Percentiles rank a stretch among this genome's conserved stretches.
These are phyloP conservation scores for Venturia effusa DNA, from an alignment of 2,329 filamentous ascomycete genomes.

Conservation along the genomic window DNA sequence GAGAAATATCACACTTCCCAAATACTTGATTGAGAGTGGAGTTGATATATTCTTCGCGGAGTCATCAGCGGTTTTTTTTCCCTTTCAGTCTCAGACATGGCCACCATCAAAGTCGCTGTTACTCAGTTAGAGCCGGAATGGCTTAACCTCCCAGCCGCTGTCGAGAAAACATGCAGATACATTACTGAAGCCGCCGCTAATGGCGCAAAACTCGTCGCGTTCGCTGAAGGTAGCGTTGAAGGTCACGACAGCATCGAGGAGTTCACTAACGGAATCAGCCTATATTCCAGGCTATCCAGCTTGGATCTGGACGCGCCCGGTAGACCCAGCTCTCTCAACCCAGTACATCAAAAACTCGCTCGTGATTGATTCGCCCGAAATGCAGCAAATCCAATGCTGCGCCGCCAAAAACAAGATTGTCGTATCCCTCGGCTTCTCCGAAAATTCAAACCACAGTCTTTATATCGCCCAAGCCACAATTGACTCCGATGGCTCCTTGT, in stretches of 20 bases:
- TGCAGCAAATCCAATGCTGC: conserved; percentile 29
- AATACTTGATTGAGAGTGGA: neutral
- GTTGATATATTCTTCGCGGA: neutral
- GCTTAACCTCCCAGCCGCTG: conserved; percentile 45
- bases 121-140: conserved; percentile 50
- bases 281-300: conserved; percentile 36
- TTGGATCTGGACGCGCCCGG: conserved; percentile 27
- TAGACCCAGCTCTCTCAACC: conserved; percentile 29
- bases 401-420: conserved; percentile 24
- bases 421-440: conserved; percentile 30
- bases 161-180: conserved; percentile 46
- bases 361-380: conserved; percentile 28
- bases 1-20: neutral
- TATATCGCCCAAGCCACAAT: conserved; percentile 32
- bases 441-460: conserved; percentile 27
- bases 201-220: conserved; percentile 36
- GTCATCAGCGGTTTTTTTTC: neutral
- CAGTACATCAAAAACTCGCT: conserved; percentile 37
- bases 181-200: conserved; percentile 45
- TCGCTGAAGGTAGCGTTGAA: conserved; percentile 20
- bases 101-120: conserved; percentile 30
- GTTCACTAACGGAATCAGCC: conserved; percentile 4
- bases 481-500: conserved; percentile 21
- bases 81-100: neutral
- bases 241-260: neutral